Evolutionary conservation across 371 early-diverging fungal genomes (phyloP).

Genomic region (Aphelidium insulamus): DNA sequence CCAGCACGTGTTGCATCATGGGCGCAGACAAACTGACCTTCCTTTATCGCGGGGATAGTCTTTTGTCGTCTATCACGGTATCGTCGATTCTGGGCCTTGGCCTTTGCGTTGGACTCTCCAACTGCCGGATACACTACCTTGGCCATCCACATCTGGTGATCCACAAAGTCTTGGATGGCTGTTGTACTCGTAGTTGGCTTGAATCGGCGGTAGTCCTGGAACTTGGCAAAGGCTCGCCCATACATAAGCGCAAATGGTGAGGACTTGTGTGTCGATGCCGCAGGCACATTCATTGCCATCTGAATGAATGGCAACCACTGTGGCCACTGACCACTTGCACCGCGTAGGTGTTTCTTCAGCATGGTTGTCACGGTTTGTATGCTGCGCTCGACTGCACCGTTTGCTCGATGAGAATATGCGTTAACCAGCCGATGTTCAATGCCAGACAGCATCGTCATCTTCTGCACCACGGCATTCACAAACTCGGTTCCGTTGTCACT

Average conservation of each 20-base stretch:
- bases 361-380: no score
- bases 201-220: no score
- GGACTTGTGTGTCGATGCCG: not conserved
- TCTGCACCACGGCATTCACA: not conserved
- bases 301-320: not conserved
- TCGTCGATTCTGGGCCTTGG: slow-evolving; percentile 5
- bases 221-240: not conserved
- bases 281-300: not conserved
- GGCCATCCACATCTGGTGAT: no score
- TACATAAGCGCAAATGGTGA: slow-evolving; percentile 4
- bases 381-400: not conserved
- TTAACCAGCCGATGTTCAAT: not conserved
- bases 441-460: no score
- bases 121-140: no score
- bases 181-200: no score
- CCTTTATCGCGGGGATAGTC: no score
- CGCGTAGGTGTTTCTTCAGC: not conserved
- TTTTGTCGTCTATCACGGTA: no score
- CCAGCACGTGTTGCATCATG: not conserved
- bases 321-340: not conserved
- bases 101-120: no score
- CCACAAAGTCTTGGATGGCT: no score
- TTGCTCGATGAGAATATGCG: not conserved
- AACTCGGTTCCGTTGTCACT: not conserved
- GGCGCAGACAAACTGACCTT: no score